These are phyloP conservation scores for Macrophomina phaseolina DNA, from an alignment of 2,329 filamentous ascomycete species.

Conservation along the genomic window DNA sequence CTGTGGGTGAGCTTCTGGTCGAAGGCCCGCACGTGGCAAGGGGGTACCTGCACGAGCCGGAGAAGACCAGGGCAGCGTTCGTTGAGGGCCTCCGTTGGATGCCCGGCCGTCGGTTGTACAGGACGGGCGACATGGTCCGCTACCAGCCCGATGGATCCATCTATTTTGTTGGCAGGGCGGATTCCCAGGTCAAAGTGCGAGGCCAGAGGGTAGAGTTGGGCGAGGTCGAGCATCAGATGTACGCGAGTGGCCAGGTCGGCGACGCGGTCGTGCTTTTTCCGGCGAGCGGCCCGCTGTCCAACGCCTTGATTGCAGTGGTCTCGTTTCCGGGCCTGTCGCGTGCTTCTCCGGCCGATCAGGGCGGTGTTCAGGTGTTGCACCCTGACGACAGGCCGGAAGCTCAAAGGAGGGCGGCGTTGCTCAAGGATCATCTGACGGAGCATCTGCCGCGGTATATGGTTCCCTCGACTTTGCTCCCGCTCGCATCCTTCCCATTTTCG, in stretches of 20 bases:
- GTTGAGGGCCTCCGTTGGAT: slow-evolving; percentile 31
- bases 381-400: background rate
- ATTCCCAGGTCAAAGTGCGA: slow-evolving; percentile 29
- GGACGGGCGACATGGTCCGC: slow-evolving; percentile 28
- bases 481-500: too few species aligned
- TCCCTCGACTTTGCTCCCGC: too few species aligned
- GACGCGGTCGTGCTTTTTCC: too few species aligned
- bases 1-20: slow-evolving; percentile 42
- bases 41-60: slow-evolving; percentile 41
- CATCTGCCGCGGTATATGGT: background rate
- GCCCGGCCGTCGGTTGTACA: slow-evolving; percentile 27
- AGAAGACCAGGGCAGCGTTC: slow-evolving; percentile 41
- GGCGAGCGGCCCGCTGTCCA: too few species aligned
- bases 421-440: background rate
- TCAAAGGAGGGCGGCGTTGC: too few species aligned
- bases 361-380: background rate
- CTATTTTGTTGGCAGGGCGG: slow-evolving; percentile 43
- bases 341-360: too few species aligned
- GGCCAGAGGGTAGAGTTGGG: slow-evolving; percentile 2
- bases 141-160: slow-evolving; percentile 41
- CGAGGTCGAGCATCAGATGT: slow-evolving; percentile 37
- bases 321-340: too few species aligned
- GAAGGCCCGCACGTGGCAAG: slow-evolving; percentile 43
- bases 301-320: too few species aligned
- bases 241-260: too few species aligned